Evolutionary conservation across 257 asterid species (phyloP), one percentile per base, ranked within the genome.

Genomic region (Solanum habrochaites): DNA sequence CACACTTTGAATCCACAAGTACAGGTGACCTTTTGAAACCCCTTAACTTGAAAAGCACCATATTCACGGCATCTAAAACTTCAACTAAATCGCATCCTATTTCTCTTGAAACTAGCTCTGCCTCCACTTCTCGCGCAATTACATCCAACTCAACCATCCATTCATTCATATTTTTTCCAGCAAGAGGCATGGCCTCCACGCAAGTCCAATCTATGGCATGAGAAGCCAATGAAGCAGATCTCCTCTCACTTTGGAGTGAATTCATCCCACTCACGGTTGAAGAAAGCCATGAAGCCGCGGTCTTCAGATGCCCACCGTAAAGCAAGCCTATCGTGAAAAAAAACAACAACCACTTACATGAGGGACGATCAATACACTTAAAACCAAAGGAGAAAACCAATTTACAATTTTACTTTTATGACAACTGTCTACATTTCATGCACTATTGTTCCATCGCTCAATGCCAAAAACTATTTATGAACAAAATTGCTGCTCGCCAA

Each of bases 41-140:
- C 89, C 97, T 95, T 11, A 87, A 90, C 89, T 92, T 87, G 13
- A 97, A 95, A 88, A 97, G 94, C 82, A 97, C 95, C 74, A 93
- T 85, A 90, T 97, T 97, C 49, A 97, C 98, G 2, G 98, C 98
- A 71, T 94, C 98, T 86, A 97, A 73, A 89, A 97, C 98, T 91
- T 95, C 96, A 15, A 88, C 93, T 88, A 94, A 85, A 88, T 95
- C 89, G 64, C 98, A 95, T 86, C 98, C 99, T 62, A 96, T 94
- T 35, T 96, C 98, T 88, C 98, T 92, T 56, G 94, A 87, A 64
- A 94, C 96, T 32, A 96, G 90, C 91, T 94, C 99, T 2, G 96
- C 98, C 90, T 95, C 97, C 60, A 95, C 98, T 92, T 96, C 99
- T 88, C 91, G 93, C 0, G 98, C 97, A 87, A 96, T 93, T 87